Evolutionary conservation across 176 grass and related monocot species (phyloP).

Genomic region (Triticum dicoccoides): DNA sequence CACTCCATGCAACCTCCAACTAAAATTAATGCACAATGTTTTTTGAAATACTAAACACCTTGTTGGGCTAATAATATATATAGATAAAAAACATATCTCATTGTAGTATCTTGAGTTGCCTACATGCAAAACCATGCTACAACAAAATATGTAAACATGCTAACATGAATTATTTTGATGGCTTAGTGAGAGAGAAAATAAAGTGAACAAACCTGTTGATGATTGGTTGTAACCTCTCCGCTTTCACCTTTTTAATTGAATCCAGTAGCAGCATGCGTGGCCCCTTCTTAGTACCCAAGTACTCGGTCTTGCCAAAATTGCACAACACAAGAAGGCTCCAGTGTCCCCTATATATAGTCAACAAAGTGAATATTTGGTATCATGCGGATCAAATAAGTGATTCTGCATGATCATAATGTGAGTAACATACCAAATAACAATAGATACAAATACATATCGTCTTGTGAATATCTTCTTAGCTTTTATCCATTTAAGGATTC

Average conservation of each 20-base stretch:
- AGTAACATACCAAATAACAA: constrained; percentile 69
- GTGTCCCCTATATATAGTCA: constrained; percentile 62
- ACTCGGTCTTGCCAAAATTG: constrained; percentile 59
- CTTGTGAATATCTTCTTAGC: constrained; percentile 73
- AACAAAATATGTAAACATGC: background rate
- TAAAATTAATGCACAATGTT: too few relatives aligned
- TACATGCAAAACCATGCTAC: background rate
- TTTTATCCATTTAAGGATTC: constrained; percentile 88
- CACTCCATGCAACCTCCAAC: background rate
- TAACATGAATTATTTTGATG: background rate
- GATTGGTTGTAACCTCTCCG: background rate
- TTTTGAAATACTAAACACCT: too few relatives aligned
- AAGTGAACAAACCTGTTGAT: constrained; percentile 5
- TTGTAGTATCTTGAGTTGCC: background rate
- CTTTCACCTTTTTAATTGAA: constrained; percentile 57
- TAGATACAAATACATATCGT: constrained; percentile 79
- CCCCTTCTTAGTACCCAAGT: background rate
- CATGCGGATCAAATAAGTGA: background rate
- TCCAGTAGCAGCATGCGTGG: constrained; percentile 87
- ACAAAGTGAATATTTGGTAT: background rate
- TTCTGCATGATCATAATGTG: background rate
- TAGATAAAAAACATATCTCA: background rate
- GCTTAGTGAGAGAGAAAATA: background rate
- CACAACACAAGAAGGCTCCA: constrained; percentile 97
- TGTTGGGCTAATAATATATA: background rate